These are phyloP conservation scores for Wallacemonas sp. DNA, from an alignment of 208 protist genomes.

Conservation along the genomic window DNA sequence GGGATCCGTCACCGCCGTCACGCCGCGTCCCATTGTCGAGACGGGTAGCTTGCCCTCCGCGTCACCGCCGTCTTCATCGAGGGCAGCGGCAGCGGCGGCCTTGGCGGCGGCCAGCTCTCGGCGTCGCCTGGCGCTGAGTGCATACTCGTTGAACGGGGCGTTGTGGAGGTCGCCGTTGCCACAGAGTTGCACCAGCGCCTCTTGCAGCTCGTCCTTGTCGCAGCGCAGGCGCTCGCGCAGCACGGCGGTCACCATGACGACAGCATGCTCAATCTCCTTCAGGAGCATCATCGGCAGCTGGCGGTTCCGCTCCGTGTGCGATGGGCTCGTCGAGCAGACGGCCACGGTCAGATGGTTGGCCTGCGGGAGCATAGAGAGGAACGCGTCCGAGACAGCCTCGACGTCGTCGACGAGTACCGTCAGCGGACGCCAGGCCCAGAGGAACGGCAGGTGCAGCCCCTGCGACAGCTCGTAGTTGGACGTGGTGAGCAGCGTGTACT, in stretches of 20 bases:
- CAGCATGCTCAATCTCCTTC: slow-evolving; percentile 45
- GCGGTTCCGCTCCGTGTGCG: slow-evolving; percentile 38
- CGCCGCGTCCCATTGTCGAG: slow-evolving; percentile 6
- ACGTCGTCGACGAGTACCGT: slow-evolving; percentile 76
- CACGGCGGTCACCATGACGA: slow-evolving; percentile 41
- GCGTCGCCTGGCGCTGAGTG: slow-evolving; percentile 3
- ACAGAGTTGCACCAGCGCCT: slow-evolving; percentile 42
- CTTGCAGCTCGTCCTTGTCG: slow-evolving; percentile 40
- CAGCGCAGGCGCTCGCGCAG: slow-evolving; percentile 70
- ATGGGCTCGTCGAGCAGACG: slow-evolving; percentile 46
- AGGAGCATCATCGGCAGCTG: slow-evolving; percentile 38
- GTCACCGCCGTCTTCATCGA: slow-evolving; percentile 18
- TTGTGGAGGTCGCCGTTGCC: slow-evolving; percentile 18
- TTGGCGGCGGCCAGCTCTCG: slow-evolving; percentile 17
- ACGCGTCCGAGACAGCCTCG: slow-evolving; percentile 55
- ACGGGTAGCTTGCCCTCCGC: slow-evolving; percentile 5
- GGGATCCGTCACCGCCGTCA: slow-evolving; percentile 6
- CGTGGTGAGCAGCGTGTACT: slow-evolving; percentile 44
- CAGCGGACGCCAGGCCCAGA: slow-evolving; percentile 66
- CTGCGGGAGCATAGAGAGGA: slow-evolving; percentile 64
- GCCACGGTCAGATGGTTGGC: slow-evolving; percentile 57
- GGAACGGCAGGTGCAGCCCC: slow-evolving; percentile 43
- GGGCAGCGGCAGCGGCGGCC: slow-evolving; percentile 18
- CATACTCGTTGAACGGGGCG: slow-evolving; percentile 21
- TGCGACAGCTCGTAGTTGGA: slow-evolving; percentile 45